Base-by-base conservation (phyloP, 306 rosid genomes). In the Purshia tridentata region DNA sequence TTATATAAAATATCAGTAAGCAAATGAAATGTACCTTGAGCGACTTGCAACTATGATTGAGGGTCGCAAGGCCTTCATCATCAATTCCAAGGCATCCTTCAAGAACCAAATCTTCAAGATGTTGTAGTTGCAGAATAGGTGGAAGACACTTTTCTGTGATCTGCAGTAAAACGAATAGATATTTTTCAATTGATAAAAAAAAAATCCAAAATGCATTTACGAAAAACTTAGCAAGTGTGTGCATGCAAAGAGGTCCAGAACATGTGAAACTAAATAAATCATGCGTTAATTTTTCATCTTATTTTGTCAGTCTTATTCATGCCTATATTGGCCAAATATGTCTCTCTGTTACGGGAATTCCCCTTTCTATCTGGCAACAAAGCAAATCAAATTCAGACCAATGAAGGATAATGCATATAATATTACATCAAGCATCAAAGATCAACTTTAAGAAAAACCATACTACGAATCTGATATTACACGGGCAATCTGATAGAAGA, bases 71-170 rank as follows among this genome's bases (percentile, higher is more conserved):
- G 66, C 84, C 78, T 29, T 72, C 76, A 35, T 85, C 88, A 76
- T 82, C 82, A 41, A 85, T 79, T n/a, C 88, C 84, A 67, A 70
- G 77, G 76, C 88, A 85, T 54, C 82, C 88, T 78, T 85, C 84
- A 56, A 85, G 86, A 65, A 65, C 53, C 68, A 85, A 78, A 54
- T 85, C 86, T 76, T 85, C 84, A 46, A 85, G 84, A 59, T 82
- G 77, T 45, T 73, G 78, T 50, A 85, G 69, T 76, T 79, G 51
- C 67, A 81, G 65, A 45, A 85, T 70, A 5, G 78, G 63, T 2
- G 76, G 46, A 60, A 85, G 86, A 77, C 86, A 81, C 59, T 85
- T 73, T 73, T 82, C 88, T 15, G 88, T 81, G 18, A 85, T 85
- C 88, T 85, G 53, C 54, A 55, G 47, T 20, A 44, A 19, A 56